These are phyloP conservation scores for Colletotrichum costaricense DNA, from an alignment of 2,329 filamentous ascomycete species.

Conservation along the genomic window DNA sequence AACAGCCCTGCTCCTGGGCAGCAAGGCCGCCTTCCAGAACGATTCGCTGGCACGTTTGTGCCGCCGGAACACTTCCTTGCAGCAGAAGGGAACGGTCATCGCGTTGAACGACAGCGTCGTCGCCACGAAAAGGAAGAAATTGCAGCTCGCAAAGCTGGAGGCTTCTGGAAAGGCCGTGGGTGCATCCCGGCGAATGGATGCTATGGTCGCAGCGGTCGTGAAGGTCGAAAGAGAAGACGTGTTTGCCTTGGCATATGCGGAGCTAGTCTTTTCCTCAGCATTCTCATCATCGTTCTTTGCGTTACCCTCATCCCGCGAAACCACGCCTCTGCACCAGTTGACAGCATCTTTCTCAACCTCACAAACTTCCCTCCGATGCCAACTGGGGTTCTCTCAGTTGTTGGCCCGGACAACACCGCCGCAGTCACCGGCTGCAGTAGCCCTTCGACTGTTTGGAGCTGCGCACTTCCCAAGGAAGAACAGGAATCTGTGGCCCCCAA, in stretches of 20 bases:
- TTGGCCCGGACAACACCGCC: conserved; percentile 75
- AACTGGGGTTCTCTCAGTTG: conserved; percentile 83
- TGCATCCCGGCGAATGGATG: conserved; percentile 73
- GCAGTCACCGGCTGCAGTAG: conserved; percentile 77
- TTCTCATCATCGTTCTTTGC: conserved; percentile 68
- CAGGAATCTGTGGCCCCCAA: conserved; percentile 73
- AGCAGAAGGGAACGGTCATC: conserved; percentile 54
- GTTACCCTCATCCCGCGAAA: conserved; percentile 63
- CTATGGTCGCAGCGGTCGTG: conserved; percentile 71
- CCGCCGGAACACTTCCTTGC: conserved; percentile 56
- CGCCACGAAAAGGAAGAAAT: conserved; percentile 75
- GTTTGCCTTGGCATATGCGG: conserved; percentile 66
- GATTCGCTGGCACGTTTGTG: conserved; percentile 58
- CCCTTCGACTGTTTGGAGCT: conserved; percentile 85
- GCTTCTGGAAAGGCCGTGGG: conserved; percentile 73
- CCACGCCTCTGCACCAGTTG: conserved; percentile 37
- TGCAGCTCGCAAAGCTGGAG: conserved; percentile 65
- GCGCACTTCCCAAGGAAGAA: conserved; percentile 82
- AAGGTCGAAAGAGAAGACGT: conserved; percentile 72
- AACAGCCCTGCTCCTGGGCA: conserved; percentile 33
- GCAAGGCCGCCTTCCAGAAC: conserved; percentile 51
- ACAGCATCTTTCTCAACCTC: conserved; percentile 81
- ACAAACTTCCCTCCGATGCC: conserved; percentile 89
- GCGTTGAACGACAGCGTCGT: conserved; percentile 62
- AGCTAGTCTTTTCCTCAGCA: conserved; percentile 64